Base-by-base conservation (phyloP, 257 asterid species). In the Solanum commersonii region DNA sequence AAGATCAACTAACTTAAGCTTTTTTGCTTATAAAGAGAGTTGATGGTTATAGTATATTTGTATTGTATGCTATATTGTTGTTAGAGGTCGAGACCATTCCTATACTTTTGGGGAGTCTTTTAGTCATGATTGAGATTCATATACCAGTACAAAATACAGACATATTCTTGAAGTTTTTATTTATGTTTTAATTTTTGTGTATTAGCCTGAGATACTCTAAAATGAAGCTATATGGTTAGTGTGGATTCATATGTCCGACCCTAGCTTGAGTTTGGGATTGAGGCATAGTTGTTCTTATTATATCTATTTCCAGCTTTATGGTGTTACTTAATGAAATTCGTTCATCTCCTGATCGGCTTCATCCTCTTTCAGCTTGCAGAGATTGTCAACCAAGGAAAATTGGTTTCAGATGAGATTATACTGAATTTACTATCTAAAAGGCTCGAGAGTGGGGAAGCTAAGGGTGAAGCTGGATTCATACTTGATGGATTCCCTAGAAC, bases 401-500 rank as follows among this genome's bases (percentile, higher is more conserved):
- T 97, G 94, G 99, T 96, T 31, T 94, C 99, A 5, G 99, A 97
- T 92, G 99, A 97, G 92, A 95, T 95, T 65, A 92, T 97, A 87
- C 92, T 97, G 8, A 95, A 92, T 81, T 90, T 97, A 78, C 91
- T 97, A 90, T 97, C 98, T 20, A 97, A 95, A 95, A 96, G 99
- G 93, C 98, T 96, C 2, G 98, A 97, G 93, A 87, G 87, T 22
- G 99, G 99, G 72, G 98, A 95, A 88, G 87, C 92, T 83, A 95
- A 91, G 86, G 98, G 98, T 79, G 99, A 96, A 93, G 92, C 95
- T 5, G 98, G 98, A 71, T 96, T 96, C 74, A 96, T 96, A 85
- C 98, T 95, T 33, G 99, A 96, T 82, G 98, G 99, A 13, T 96
- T 96, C 87, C 98, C 99, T 84, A 94, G 99, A 85, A 96, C 99